Base-by-base conservation (phyloP, 441 rosid species). In the Brassica balearica region DNA sequence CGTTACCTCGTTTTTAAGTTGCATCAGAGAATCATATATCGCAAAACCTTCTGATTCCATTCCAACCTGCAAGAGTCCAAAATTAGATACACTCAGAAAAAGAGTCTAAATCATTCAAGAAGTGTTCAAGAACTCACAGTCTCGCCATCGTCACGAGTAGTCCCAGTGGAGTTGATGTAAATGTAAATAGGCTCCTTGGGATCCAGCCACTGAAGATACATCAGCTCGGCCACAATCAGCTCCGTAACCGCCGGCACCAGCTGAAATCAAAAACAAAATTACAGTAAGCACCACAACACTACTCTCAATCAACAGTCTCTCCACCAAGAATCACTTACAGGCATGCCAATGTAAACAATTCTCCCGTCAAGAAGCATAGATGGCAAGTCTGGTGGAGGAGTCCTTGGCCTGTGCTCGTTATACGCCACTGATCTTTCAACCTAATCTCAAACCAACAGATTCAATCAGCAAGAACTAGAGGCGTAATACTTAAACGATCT, bases 31-130 rank as follows among this genome's bases (percentile, higher is more conserved):
- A 78, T 95, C 99, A 83, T 93, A 90, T 68, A 95, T 91, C 3
- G 97, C 97, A 84, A 95, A 91, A 46, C 96, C 99, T 79, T 95
- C 96, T 8, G 94, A 75, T 86, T 95, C 97, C 93, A 89, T 83
- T 8, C 91, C 97, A 64, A 95, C 98, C 97, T 95, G 88, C 19
- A 19, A 19, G 19, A 19, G 19, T 19, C 19, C 6, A 20, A 46
- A 3, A 29, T 53, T 10, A 72, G 27, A 70, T 15, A 2, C 0
- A 32, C 2, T 1, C 8, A 76, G 41, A 63, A 71, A 71, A 71
- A 20, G 11, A 17, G 20, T 59, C 36, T 23, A 48, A 60, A 59
- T 0, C 3, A 71, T 75, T 32, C 9, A 59, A 8, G 23, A 56
- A 32, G 23, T 3, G 8, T 56, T 43, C 6, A 14, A 19, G 72